These are phyloP conservation scores for Hypoxylon lienhwacheense DNA, from an alignment of 495 filamentous ascomycete genomes.

Conservation along the genomic window DNA sequence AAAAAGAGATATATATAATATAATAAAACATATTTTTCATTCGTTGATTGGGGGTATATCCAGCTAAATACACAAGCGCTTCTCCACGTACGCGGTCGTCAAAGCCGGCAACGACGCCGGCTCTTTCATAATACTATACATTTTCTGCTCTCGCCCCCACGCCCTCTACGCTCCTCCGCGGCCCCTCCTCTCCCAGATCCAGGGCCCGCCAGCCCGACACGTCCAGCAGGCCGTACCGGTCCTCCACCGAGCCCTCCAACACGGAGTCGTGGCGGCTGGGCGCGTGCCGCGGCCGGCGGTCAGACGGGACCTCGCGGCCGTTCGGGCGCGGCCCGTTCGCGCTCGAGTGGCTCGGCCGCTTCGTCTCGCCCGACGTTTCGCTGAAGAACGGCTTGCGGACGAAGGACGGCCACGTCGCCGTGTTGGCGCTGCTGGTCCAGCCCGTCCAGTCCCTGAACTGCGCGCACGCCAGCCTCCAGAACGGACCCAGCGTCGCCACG, in stretches of 20 bases:
- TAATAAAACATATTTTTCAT: conserved; percentile 4
- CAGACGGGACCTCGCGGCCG: conserved; percentile 4
- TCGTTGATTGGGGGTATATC: conserved; percentile 24
- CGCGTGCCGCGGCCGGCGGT: conserved; percentile 1
- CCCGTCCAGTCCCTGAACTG: conserved; percentile 16
- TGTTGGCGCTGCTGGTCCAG: conserved; percentile 14
- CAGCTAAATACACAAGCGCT: no score
- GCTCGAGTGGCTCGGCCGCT: conserved; percentile 5
- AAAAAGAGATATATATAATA: background rate
- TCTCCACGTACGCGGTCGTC: no score
- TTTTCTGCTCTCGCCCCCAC: conserved; percentile 18
- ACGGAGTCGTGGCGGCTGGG: background rate
- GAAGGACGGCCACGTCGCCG: conserved; percentile 22
- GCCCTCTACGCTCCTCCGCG: conserved; percentile 6
- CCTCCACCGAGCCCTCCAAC: conserved; percentile 7
- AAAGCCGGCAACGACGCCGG: background rate
- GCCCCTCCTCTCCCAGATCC: conserved; percentile 4
- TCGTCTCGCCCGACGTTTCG: conserved; percentile 14
- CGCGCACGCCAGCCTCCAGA: conserved; percentile 27
- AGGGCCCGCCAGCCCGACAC: conserved; percentile 2
- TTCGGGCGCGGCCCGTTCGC: conserved; percentile 1
- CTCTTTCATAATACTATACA: background rate
- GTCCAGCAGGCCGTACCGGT: conserved; percentile 18
- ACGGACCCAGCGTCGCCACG: conserved; percentile 33
- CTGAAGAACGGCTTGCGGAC: conserved; percentile 15